Percentiles rank a stretch among this genome's conserved stretches.
These are phyloP conservation scores for Apiospora kogelbergensis DNA, from an alignment of 2,329 filamentous ascomycete species.

Conservation along the genomic window DNA sequence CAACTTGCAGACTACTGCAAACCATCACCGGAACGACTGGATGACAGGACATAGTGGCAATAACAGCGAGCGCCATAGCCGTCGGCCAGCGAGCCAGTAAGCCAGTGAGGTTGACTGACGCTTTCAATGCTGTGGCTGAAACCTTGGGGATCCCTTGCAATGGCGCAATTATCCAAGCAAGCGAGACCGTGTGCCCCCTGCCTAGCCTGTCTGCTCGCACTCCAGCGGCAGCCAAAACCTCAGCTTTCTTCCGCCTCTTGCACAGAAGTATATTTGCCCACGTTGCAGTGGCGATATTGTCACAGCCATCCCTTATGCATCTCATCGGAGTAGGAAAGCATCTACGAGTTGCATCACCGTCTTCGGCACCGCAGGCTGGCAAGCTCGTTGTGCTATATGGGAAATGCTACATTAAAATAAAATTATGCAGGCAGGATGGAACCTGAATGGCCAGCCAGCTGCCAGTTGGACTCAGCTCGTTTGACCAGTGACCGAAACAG, in stretches of 20 bases:
- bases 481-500: neutral
- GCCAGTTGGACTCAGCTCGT: neutral
- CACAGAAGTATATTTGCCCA: neutral
- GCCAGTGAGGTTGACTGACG: constrained; percentile 3
- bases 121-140: constrained; percentile 11
- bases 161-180: neutral
- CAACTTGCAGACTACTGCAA: neutral
- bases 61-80: neutral
- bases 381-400: neutral
- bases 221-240: neutral
- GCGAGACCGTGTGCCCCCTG: neutral
- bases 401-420: neutral
- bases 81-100: constrained; percentile 10
- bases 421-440: neutral
- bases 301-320: neutral
- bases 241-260: neutral
- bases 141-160: constrained; percentile 7
- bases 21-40: constrained; percentile 9
- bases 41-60: neutral
- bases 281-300: neutral
- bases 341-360: neutral
- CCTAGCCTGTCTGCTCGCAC: too few species aligned
- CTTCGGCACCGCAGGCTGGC: neutral
- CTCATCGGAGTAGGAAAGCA: neutral
- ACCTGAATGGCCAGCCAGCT: neutral